Conservation (phyloP, 139 green algal species). For the Haematococcus sp. region DNA sequence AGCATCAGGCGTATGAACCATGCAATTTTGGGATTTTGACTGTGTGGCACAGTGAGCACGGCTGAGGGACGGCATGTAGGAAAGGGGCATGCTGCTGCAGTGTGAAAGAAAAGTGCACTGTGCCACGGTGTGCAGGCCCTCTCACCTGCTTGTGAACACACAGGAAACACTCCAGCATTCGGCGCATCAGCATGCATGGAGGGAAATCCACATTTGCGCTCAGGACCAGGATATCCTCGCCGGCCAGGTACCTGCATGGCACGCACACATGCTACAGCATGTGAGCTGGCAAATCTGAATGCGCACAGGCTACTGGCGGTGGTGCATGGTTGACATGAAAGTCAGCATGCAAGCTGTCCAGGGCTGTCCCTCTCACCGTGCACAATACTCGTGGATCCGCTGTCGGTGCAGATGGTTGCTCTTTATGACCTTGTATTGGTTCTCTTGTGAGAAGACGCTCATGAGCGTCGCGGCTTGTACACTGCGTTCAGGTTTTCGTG, state of each 20-base stretch:
- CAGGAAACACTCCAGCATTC: conserved; percentile 45
- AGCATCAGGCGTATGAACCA: not conserved
- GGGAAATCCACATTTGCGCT: conserved; percentile 59
- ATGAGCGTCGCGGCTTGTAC: conserved; percentile 36
- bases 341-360: too few relatives aligned
- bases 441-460: conserved; percentile 68
- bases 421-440: conserved; percentile 58
- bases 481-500: not conserved
- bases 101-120: too few relatives aligned
- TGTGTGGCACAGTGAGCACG: too few relatives aligned
- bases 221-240: conserved; percentile 67
- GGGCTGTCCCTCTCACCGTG: conserved; percentile 23
- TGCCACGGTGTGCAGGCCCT: too few relatives aligned
- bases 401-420: conserved; percentile 57
- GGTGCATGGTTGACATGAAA: not conserved
- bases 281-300: not conserved
- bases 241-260: conserved; percentile 40
- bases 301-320: not conserved
- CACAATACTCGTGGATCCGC: conserved; percentile 32
- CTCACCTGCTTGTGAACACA: conserved; percentile 16
- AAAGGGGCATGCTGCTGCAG: too few relatives aligned
- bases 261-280: too few relatives aligned
- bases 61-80: too few relatives aligned
- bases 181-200: conserved; percentile 69
- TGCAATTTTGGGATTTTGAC: not conserved